Evolutionary conservation across 2,329 filamentous ascomycete species (phyloP), one percentile per base, ranked within the genome.

Genomic region (Colletotrichum eleusines): DNA sequence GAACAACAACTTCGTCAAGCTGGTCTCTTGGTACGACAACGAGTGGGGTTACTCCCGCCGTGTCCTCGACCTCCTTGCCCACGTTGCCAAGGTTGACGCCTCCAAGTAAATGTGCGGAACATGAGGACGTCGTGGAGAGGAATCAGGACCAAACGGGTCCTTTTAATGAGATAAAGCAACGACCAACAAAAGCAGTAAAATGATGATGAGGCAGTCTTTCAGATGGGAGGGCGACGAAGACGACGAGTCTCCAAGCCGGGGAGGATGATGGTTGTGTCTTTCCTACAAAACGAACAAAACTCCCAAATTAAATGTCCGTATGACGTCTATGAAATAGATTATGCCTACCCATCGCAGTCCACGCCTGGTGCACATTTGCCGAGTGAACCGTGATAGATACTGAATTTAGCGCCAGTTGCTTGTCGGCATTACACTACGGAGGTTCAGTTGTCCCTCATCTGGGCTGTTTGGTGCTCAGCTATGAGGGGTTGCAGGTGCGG

Each of bases 31-130:
- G 96, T 97, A 97, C 87, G 94, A 97, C 90, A 98, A 98, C 90
- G 95, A 98, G 91, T 98, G 95, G 94, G 96, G 95, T 81, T 98
- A 99, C 92, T 97, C 93, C 84, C 95, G 95, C 88, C 96, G 93
- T 90, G 93, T 95, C 80, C 87, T 95, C 77, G 93, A 96, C 86
- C 92, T 96, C 79, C 82, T 90, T 82, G 87, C 88, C 85, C 92
- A 94, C 88, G 89, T 95, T 79, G 87, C 92, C 84, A 93, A 93
- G 88, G 91, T 92, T 75, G 93, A 95, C 79, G 88, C 81, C 79
- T 80, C 82, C 81, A 85, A 88, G 77, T 87, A 85, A 81, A 80
- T 73, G 54, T 69, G 77, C 76, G 74, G 23, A 48, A 58, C 69
- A 18, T 40, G 38, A 65, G 53, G 58, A 57, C 35, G 66, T 59